phyloP scores from a whole-genome alignment of 1,139 yeast genomes.

The Nadsonia starkeyi-henricii region DNA sequence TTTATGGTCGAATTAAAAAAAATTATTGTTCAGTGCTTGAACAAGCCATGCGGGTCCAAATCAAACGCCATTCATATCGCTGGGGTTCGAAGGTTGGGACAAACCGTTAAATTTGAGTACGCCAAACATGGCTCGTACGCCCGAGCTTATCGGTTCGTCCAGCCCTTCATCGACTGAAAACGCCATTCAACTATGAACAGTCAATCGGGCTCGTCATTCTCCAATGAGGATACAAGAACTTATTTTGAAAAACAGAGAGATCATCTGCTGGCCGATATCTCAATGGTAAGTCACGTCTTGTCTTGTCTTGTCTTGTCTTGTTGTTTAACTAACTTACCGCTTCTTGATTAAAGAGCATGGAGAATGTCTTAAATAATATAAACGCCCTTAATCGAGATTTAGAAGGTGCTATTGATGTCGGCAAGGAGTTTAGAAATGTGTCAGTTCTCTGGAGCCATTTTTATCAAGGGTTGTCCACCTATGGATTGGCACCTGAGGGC shows the following conservation, averaged over 20 bases:
- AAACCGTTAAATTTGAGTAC: background rate
- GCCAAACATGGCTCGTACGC: background rate
- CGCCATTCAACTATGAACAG: conserved; percentile 1
- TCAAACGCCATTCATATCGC: no score
- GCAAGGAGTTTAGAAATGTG: conserved; percentile 40
- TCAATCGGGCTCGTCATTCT: conserved; percentile 2
- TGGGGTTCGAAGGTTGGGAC: background rate
- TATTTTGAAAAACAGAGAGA: conserved; percentile 34
- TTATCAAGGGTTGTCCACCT: conserved; percentile 25
- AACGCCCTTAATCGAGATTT: conserved; percentile 37
- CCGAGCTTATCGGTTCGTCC: background rate
- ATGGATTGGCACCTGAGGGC: background rate
- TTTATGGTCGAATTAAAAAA: background rate
- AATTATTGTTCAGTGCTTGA: background rate
- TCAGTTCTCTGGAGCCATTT: conserved; percentile 37
- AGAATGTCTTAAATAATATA: conserved; percentile 34
- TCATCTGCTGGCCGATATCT: conserved; percentile 28
- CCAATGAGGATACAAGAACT: conserved; percentile 10
- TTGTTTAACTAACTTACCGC: conserved; percentile 1
- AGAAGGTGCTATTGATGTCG: conserved; percentile 38
- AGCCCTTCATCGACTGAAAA: background rate
- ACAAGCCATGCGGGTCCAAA: background rate
- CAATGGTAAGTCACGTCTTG: conserved; percentile 14
- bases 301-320: background rate
- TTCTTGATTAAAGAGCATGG: conserved; percentile 27